Percentiles rank a stretch among this genome's conserved stretches.
These are phyloP conservation scores for Trebouxia sp. DNA, from an alignment of 139 green algal genomes.

Conservation along the genomic window DNA sequence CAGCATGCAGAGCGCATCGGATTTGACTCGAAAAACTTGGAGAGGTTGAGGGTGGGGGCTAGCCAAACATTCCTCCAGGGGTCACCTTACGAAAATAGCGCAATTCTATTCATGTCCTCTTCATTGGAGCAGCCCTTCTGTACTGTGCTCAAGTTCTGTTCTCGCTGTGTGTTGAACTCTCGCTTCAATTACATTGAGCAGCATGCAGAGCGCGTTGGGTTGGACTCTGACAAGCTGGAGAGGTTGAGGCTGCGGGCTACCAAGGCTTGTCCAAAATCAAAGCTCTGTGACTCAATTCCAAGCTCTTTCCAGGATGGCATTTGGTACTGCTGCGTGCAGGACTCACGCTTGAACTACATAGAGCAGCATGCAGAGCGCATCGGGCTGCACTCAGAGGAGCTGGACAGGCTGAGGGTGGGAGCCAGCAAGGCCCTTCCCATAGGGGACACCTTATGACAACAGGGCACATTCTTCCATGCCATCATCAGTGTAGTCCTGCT, in stretches of 20 bases:
- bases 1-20: conserved; percentile 63
- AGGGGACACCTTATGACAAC: conserved; percentile 72
- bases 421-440: conserved; percentile 52
- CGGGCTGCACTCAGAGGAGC: conserved; percentile 64
- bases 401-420: conserved; percentile 62
- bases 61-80: conserved; percentile 49
- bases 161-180: conserved; percentile 54
- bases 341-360: conserved; percentile 73
- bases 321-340: too few species aligned
- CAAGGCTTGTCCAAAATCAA: too few species aligned
- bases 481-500: neutral
- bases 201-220: conserved; percentile 56
- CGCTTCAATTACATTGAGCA: conserved; percentile 78
- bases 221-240: conserved; percentile 71
- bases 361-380: conserved; percentile 67
- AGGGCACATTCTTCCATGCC: too few species aligned
- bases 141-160: neutral
- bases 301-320: too few species aligned
- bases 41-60: conserved; percentile 58
- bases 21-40: conserved; percentile 65
- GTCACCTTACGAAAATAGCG: too few species aligned
- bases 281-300: too few species aligned
- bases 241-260: too few species aligned
- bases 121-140: neutral
- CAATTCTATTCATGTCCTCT: too few species aligned